Conservation (phyloP, 2,329 filamentous ascomycete genomes). For the Thielaviopsis ethacetica region DNA sequence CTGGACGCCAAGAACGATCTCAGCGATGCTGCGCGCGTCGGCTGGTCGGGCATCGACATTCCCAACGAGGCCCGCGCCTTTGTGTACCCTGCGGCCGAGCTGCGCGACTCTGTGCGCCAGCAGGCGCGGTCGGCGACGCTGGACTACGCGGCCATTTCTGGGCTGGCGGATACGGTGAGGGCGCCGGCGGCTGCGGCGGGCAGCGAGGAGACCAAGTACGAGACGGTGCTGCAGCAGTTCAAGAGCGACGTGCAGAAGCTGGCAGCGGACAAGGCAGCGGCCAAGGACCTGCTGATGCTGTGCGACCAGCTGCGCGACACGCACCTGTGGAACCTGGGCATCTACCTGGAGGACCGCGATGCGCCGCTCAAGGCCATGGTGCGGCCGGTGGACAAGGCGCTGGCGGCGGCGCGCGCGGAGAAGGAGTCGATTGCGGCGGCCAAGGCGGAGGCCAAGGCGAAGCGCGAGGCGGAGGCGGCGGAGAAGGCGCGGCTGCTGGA, state of each 20-base stretch:
- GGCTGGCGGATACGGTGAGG: slow-evolving; percentile 32
- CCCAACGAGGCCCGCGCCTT: slow-evolving; percentile 31
- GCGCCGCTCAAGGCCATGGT: slow-evolving; percentile 55
- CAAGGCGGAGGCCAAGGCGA: slow-evolving; percentile 38
- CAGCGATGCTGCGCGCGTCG: slow-evolving; percentile 16
- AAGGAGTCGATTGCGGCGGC: slow-evolving; percentile 38
- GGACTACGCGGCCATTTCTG: slow-evolving; percentile 26
- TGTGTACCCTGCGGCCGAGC: slow-evolving; percentile 22
- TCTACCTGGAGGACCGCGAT: slow-evolving; percentile 76
- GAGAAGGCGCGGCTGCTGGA: slow-evolving; percentile 26
- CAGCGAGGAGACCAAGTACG: slow-evolving; percentile 23
- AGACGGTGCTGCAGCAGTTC: slow-evolving; percentile 29
- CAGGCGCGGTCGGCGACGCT: slow-evolving; percentile 22
- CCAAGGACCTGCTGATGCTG: slow-evolving; percentile 55
- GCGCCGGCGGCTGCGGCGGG: slow-evolving; percentile 25
- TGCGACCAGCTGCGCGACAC: slow-evolving; percentile 70
- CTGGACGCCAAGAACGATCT: slow-evolving; percentile 37
- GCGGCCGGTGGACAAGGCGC: slow-evolving; percentile 40
- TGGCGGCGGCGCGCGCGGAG: slow-evolving; percentile 42
- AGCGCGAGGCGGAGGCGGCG: slow-evolving; percentile 31
- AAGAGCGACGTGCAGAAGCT: slow-evolving; percentile 38
- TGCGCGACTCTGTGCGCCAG: slow-evolving; percentile 10
- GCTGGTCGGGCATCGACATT: slow-evolving; percentile 26
- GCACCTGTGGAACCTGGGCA: slow-evolving; percentile 64
- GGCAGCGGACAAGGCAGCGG: slow-evolving; percentile 26